A percentile compares a stretch with the other conserved stretches of the same genome.
phyloP scores from a whole-genome alignment of 108 stramenopile genomes.

The Schizochytrium sp. region DNA sequence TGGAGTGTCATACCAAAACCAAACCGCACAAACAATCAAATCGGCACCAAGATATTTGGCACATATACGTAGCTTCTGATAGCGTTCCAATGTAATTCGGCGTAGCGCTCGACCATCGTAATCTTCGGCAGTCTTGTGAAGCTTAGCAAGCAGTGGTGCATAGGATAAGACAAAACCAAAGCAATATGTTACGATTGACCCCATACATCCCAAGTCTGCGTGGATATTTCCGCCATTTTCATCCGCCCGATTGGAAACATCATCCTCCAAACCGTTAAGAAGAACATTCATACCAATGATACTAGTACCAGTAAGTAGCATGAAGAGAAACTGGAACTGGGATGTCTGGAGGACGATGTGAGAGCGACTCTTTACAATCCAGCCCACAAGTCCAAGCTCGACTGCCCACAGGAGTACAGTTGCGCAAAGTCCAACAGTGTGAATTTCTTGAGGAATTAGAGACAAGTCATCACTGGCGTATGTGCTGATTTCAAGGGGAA shows the following conservation, averaged over 20 bases:
- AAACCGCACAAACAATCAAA: neutral
- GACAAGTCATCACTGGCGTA: neutral
- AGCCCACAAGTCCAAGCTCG: neutral
- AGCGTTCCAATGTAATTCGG: neutral
- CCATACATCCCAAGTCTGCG: neutral
- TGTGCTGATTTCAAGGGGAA: neutral
- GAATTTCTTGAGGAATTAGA: neutral
- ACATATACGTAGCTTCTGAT: neutral
- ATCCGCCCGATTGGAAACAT: neutral
- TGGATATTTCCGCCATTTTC: neutral
- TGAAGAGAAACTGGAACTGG: neutral
- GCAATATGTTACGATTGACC: neutral
- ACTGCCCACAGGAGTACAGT: neutral
- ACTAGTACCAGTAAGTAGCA: neutral
- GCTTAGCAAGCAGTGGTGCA: neutral
- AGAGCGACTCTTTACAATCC: neutral
- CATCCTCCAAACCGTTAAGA: neutral
- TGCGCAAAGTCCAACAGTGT: neutral
- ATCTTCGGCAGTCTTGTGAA: neutral
- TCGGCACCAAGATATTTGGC: neutral
- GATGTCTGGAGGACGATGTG: constrained; percentile 9
- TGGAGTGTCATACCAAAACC: neutral
- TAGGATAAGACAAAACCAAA: neutral
- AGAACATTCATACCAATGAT: neutral
- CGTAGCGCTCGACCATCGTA: neutral